These are phyloP conservation scores for Pichia cephalocereana DNA, from an alignment of 805 yeast species.

Conservation along the genomic window DNA sequence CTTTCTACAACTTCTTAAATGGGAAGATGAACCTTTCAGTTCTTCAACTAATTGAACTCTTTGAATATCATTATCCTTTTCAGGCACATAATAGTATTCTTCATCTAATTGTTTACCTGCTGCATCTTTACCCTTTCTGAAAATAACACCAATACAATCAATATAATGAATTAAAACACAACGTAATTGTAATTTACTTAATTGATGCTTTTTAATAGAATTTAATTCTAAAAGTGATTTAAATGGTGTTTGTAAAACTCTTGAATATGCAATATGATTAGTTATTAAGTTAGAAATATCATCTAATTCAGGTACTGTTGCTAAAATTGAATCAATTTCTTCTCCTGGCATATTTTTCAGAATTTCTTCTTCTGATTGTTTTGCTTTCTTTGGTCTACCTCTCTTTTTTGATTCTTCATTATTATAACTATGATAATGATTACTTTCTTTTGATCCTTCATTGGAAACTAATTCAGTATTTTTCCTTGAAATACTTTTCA, in stretches of 20 bases:
- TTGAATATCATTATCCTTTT: conserved; percentile 62
- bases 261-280: conserved; percentile 85
- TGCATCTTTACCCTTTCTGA: conserved; percentile 89
- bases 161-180: conserved; percentile 35
- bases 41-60: conserved; percentile 65
- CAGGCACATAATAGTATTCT: conserved; percentile 86
- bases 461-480: no score
- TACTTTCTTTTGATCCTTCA: background rate
- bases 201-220: conserved; percentile 40
- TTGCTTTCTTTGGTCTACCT: conserved; percentile 6
- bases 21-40: conserved; percentile 69
- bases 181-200: conserved; percentile 37
- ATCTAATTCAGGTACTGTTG: conserved; percentile 32
- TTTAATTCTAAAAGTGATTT: conserved; percentile 50
- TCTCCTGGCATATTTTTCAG: conserved; percentile 14
- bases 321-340: conserved; percentile 23
- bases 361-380: conserved; percentile 8
- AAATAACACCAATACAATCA: conserved; percentile 76
- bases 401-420: conserved; percentile 5
- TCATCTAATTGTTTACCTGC: conserved; percentile 92
- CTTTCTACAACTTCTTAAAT: conserved; percentile 78
- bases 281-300: conserved; percentile 58
- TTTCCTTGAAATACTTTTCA: background rate
- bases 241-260: conserved; percentile 83
- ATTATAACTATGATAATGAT: background rate